Evolutionary conservation across 352 stramenopile species (phyloP).

Genomic region (Phytophthora melonis): DNA sequence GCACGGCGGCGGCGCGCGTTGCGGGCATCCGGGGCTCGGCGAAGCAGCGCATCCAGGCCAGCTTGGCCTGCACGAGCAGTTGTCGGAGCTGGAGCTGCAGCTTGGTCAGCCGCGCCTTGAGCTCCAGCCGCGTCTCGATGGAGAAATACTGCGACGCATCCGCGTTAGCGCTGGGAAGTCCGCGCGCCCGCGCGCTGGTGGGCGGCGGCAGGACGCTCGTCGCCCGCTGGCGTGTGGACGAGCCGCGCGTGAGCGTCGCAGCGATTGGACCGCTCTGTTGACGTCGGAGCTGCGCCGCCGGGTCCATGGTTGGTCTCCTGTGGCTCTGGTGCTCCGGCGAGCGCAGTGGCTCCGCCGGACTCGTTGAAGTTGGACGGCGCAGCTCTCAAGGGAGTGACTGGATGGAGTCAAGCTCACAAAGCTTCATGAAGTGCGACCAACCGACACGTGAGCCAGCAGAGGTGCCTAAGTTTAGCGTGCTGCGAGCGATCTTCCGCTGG

Average conservation of each 20-base stretch:
- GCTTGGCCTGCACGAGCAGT: slow-evolving; percentile 60
- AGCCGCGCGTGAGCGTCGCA: slow-evolving; percentile 18
- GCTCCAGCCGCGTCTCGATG: slow-evolving; percentile 67
- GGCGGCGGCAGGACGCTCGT: slow-evolving; percentile 20
- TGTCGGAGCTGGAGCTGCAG: slow-evolving; percentile 51
- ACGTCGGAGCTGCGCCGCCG: slow-evolving; percentile 28
- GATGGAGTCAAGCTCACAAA: too few relatives aligned
- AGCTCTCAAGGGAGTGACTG: background rate
- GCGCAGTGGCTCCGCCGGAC: slow-evolving; percentile 27
- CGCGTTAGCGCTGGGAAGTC: slow-evolving; percentile 24
- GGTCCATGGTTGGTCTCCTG: slow-evolving; percentile 31
- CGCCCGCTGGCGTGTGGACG: slow-evolving; percentile 29
- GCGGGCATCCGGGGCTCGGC: slow-evolving; percentile 5
- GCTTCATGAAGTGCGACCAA: too few relatives aligned
- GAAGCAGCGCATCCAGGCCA: slow-evolving; percentile 76
- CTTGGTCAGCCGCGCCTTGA: slow-evolving; percentile 50
- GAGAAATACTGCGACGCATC: slow-evolving; percentile 59
- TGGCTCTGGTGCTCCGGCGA: slow-evolving; percentile 8
- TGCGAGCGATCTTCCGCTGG: background rate
- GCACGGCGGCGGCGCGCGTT: slow-evolving; percentile 15
- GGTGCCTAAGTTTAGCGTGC: slow-evolving; percentile 20
- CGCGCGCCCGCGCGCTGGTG: slow-evolving; percentile 16
- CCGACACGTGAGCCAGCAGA: background rate
- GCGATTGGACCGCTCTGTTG: slow-evolving; percentile 28
- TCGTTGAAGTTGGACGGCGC: slow-evolving; percentile 2